Evolutionary conservation across 192 early-diverging fungal genomes (phyloP).

Genomic region (Linnemannia schmuckeri): DNA sequence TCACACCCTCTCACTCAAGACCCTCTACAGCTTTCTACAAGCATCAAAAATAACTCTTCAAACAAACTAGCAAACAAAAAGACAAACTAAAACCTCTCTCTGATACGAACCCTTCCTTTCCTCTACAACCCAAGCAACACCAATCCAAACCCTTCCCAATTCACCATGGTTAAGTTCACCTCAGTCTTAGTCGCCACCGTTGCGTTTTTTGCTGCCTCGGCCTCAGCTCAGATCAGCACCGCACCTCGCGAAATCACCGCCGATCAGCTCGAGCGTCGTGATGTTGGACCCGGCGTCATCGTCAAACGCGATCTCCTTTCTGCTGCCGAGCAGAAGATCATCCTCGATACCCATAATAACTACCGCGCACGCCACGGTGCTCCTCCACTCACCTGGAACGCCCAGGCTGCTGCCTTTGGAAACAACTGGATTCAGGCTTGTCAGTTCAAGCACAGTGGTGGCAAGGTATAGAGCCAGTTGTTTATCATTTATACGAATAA

Average conservation of each 20-base stretch:
- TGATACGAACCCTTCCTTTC: not conserved
- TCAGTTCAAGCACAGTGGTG: constrained; percentile 58
- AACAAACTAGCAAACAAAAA: not conserved
- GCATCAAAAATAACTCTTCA: not conserved
- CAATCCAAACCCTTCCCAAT: not conserved
- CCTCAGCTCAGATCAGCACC: constrained; percentile 19
- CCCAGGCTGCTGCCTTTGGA: constrained; percentile 47
- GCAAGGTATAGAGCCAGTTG: constrained; percentile 8
- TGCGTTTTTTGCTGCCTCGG: constrained; percentile 34
- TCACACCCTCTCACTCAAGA: not conserved
- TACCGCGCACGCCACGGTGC: constrained; percentile 56
- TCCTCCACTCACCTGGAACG: constrained; percentile 55
- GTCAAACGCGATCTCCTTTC: not conserved
- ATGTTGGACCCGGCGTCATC: not conserved
- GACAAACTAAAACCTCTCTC: not conserved
- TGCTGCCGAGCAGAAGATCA: constrained; percentile 26
- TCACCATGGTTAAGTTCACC: constrained; percentile 44
- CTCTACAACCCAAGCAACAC: not conserved
- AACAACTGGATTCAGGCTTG: constrained; percentile 58
- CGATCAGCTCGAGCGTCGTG: constrained; percentile 9
- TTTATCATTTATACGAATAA: not conserved
- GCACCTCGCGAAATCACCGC: no score
- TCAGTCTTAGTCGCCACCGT: constrained; percentile 39
- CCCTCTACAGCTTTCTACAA: not conserved
- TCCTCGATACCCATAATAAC: constrained; percentile 59